Evolutionary conservation across 495 filamentous ascomycete species (phyloP), one percentile per base, ranked within the genome.

Genomic region (Pyronema omphalodes): DNA sequence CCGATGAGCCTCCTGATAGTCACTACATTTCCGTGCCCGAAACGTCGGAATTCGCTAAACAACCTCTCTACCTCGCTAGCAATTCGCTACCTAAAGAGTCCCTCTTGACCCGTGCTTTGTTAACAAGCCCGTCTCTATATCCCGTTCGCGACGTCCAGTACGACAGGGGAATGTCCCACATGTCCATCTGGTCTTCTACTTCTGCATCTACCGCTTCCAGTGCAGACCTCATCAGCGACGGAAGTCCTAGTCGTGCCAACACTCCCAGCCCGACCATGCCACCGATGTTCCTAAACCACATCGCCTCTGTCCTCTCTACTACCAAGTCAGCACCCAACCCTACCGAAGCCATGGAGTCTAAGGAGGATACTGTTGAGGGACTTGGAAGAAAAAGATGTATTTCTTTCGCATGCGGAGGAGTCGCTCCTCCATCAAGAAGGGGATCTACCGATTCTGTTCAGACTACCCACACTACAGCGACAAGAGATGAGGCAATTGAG

Each of bases 161-260:
- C 62, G 65, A 46, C 12, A 58, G 57, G 18, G 59, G 61, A 45
- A 52, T 68, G 67, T 53, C 59, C 59, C 60, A 69, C 66, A 59
- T 70, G 49, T 71, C 88, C 51, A 80, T 82, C 45, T 81, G 80
- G 61, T 86, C 82, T 69, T 88, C 80, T 60, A 69, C 76, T 57
- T 93, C 85, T 69, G 72, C 78, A 52, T 93, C 85, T 69, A 72
- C 78, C 51, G 71, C 83, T 46, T 94, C 88, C 11, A 88, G 84
- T 2, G 81, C 80, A 19, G 88, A 94, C 57, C 71, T 94, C 51
- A 94, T 86, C 29, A 94, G 87, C 67, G 91, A 94, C 63, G 91
- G 83, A 39, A 93, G 87, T 59, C 87, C 91, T 43, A 79, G 86
- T n/a, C 72, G 87, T 18, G 83, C 86, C 48, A 85, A 76, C 63